Base-by-base conservation (phyloP, 495 filamentous ascomycete species). In the Aspergillus asperescens region DNA sequence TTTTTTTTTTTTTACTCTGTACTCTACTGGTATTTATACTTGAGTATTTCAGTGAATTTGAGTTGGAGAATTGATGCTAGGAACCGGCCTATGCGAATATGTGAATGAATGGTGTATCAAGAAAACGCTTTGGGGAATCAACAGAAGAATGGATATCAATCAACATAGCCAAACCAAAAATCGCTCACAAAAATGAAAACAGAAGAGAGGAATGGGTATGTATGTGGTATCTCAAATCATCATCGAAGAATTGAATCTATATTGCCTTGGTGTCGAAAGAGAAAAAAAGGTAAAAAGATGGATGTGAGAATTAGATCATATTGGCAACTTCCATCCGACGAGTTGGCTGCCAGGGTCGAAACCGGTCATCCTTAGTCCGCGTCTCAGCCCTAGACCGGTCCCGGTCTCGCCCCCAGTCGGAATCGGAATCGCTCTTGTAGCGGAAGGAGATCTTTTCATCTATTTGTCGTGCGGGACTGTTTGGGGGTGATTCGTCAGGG, bases 401-500 rank as follows among this genome's bases (percentile, higher is more conserved):
- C 29, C 29, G 52, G 13, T 53, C 48, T 18, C 41, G 38, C 13
- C 3, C 24, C 23, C 16, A 35, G 3, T 4, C 16, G n/a, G 32
- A 42, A 10, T 57, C 58, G 16, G 54, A 57, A 24, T 61, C 58
- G 27, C 54, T 61, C 25, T 55, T 54, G 47, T 44, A 42, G 40
- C 44, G 58, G 5, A 34, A 50, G 27, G 28, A 6, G 5, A 49
- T 25, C 29, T 49, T 52, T n/a, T 50, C 54, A 20, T 50, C 45
- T 10, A 49, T 51, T 4, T 29, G 48, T 15, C 40, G 25, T 5
- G 59, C 44, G 10, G 58, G 57, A 8, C 27, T 48, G 15, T 15
- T 48, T 13, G 35, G 45, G 13, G 63, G 29, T 12, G 29, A 5
- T 10, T 58, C 58, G 6, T 59, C 63, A 1, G 58, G 59, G 5